Conservation (phyloP, 106 monocot genomes). For the Allium cepa region DNA sequence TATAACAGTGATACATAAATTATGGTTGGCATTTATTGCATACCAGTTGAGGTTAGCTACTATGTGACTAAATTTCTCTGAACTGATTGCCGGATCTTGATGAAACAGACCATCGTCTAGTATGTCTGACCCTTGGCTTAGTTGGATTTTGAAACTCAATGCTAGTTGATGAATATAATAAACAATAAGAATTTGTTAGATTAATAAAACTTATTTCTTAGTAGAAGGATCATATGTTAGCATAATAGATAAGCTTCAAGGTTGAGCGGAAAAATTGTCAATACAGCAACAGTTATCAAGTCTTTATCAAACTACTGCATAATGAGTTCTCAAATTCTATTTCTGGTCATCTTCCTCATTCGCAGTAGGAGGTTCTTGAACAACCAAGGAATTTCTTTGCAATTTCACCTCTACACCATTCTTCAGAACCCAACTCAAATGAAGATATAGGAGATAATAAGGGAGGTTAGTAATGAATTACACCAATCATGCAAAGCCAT, state of each 20-base stretch:
- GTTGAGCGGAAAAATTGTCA: too few species aligned
- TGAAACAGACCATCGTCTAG: conserved; percentile 61
- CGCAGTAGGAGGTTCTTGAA: conserved; percentile 69
- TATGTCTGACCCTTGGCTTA: conserved; percentile 62
- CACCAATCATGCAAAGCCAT: too few species aligned
- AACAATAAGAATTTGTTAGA: background rate
- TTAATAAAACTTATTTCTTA: background rate
- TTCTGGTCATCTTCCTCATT: conserved; percentile 74
- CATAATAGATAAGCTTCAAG: too few species aligned
- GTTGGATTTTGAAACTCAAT: conserved; percentile 64
- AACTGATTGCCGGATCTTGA: conserved; percentile 33
- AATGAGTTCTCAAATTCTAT: conserved; percentile 61
- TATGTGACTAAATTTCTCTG: conserved; percentile 28
- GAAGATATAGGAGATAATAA: background rate
- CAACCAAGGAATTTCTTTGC: conserved; percentile 84
- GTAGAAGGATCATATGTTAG: too few species aligned
- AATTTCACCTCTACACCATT: conserved; percentile 95
- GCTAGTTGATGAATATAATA: conserved; percentile 30
- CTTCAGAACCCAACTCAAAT: conserved; percentile 52
- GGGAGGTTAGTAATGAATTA: background rate
- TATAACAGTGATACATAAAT: too few species aligned
- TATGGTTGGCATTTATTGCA: background rate
- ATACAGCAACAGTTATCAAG: conserved; percentile 37
- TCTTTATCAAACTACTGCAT: conserved; percentile 79
- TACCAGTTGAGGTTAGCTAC: conserved; percentile 51